Percentiles rank a stretch among this genome's conserved stretches.
These are phyloP conservation scores for Blumeria graminis DNA, from an alignment of 2,329 filamentous ascomycete species.

Conservation along the genomic window DNA sequence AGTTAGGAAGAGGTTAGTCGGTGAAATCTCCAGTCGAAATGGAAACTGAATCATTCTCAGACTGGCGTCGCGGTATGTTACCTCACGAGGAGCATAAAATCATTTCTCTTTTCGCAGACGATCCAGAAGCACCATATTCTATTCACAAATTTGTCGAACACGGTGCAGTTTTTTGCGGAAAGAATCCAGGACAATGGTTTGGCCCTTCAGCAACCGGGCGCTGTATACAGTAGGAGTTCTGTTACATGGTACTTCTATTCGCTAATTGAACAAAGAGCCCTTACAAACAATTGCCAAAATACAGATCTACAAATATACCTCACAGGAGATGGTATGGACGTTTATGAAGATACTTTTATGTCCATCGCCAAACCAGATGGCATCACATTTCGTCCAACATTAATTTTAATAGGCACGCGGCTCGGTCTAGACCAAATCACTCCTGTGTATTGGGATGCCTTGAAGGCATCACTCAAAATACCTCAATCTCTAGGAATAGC, in stretches of 20 bases:
- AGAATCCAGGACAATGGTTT: slow-evolving; percentile 95
- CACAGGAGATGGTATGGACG: slow-evolving; percentile 70
- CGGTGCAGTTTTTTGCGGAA: slow-evolving; percentile 68
- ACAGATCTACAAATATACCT: slow-evolving; percentile 58
- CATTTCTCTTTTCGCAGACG: slow-evolving; percentile 66
- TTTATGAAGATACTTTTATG: slow-evolving; percentile 78
- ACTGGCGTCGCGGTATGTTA: slow-evolving; percentile 46
- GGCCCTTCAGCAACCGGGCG: slow-evolving; percentile 87
- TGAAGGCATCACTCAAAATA: slow-evolving; percentile 65
- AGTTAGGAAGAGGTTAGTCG: slow-evolving; percentile 49
- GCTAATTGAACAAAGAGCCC: slow-evolving; percentile 29
- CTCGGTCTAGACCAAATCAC: slow-evolving; percentile 88
- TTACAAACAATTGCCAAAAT: slow-evolving; percentile 40
- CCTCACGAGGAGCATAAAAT: slow-evolving; percentile 41
- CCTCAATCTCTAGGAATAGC: slow-evolving; percentile 89
- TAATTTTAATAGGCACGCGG: slow-evolving; percentile 72
- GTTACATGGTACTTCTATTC: background rate
- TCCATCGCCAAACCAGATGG: slow-evolving; percentile 46
- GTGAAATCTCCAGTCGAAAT: background rate
- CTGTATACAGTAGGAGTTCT: slow-evolving; percentile 57
- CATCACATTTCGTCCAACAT: slow-evolving; percentile 50
- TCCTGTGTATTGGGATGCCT: slow-evolving; percentile 82
- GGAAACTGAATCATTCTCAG: slow-evolving; percentile 19
- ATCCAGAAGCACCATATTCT: slow-evolving; percentile 67
- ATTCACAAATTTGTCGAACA: slow-evolving; percentile 86